These are phyloP conservation scores for Gryganskiella cystojenkinii DNA, from an alignment of 192 early-diverging fungal genomes.

Conservation along the genomic window DNA sequence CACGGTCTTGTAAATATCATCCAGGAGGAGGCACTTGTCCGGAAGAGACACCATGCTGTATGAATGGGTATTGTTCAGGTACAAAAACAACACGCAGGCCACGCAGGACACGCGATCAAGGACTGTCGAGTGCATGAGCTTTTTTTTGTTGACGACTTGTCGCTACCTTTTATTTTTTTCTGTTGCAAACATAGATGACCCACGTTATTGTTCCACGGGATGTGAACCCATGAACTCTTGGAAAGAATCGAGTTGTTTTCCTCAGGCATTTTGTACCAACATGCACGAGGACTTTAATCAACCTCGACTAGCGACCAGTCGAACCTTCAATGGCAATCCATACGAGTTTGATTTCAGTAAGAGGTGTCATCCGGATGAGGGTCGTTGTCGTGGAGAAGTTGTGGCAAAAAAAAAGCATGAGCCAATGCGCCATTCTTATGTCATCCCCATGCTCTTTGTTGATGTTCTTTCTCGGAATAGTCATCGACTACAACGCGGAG, in stretches of 20 bases:
- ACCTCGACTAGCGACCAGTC: slow-evolving; percentile 14
- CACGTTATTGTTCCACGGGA: slow-evolving; percentile 31
- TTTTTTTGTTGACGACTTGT: not conserved
- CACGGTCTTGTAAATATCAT: slow-evolving; percentile 17
- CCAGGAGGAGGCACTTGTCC: slow-evolving; percentile 40
- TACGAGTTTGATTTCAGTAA: slow-evolving; percentile 37
- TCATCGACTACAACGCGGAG: slow-evolving; percentile 29
- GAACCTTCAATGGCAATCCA: slow-evolving; percentile 27
- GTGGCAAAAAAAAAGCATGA: no score
- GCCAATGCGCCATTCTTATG: no score
- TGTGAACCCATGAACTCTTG: slow-evolving; percentile 34
- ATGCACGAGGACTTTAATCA: slow-evolving; percentile 33
- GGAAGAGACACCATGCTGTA: slow-evolving; percentile 33
- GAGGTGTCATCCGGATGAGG: not conserved
- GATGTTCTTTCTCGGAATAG: not conserved
- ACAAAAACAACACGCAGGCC: not conserved
- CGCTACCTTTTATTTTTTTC: not conserved
- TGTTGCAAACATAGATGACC: slow-evolving; percentile 14
- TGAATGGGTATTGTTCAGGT: slow-evolving; percentile 44
- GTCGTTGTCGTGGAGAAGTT: not conserved
- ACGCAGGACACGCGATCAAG: not conserved
- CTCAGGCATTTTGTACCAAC: slow-evolving; percentile 14
- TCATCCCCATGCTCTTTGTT: not conserved
- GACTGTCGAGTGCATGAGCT: not conserved
- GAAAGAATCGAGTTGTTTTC: slow-evolving; percentile 40